Base-by-base conservation (phyloP, 139 green algal species). In the Chlamydomonas asymmetrica region DNA sequence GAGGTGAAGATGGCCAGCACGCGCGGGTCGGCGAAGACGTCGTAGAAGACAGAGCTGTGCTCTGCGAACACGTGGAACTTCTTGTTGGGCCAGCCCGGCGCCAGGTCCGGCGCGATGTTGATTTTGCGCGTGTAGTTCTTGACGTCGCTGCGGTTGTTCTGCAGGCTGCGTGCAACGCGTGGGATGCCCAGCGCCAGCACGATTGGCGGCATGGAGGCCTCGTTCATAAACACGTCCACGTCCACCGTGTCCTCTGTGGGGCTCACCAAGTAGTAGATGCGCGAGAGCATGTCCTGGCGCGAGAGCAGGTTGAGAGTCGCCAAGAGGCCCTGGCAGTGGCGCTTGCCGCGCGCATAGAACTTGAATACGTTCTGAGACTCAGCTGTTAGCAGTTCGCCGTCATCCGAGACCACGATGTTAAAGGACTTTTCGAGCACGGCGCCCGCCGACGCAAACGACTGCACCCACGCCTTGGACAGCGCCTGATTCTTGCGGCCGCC, bases 241-340 rank as follows among this genome's bases (percentile, higher is more conserved):
- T 37, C 61, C 6, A 76, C 57, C 9, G 20, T 39, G 70, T 76
- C 70, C 70, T 67, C 57, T 3, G 5, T 43, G 3, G 70, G 70
- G n/a, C 5, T 61, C 9, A 67, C 32, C n/a, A 76, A n/a, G n/a
- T n/a, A n/a, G n/a, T n/a, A 76, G 1, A 80, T 5, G 38, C 74
- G n/a, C 38, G 57, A 71, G 23, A 85, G 43, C 22, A 80, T 16
- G 60, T 88, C 82, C 62, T 88, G 76, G 2, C 82, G 57, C 1
- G 78, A 20, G n/a, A 49, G 65, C 27, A 88, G 74, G 39, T 83
- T 37, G 3, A 88, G 74, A 1, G 73, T 82, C 31, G 78, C 78
- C n/a, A 88, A 57, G 62, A 88, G 34, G 41, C 82, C 75, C 38
- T 82, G 67, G 67, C 80, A 84, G 62, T 85, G 71, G 13, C 82